Conservation (phyloP, 768 basidiomycete species). For the Tulasnella sp. region DNA sequence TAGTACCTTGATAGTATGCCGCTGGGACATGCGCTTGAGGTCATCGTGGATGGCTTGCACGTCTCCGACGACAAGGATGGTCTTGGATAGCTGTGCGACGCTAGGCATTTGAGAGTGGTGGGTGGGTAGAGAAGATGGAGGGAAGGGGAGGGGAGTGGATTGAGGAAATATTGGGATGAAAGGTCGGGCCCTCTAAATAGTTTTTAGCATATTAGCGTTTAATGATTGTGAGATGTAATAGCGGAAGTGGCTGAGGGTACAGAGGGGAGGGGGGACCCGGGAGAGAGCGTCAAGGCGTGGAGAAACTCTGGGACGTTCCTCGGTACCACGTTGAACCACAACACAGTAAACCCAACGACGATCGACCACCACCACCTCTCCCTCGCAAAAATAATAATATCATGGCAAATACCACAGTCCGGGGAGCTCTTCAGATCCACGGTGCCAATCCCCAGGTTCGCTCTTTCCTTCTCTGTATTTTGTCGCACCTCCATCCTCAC, state of each 20-base stretch:
- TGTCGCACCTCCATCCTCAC: constrained; percentile 24
- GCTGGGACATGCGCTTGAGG: constrained; percentile 11
- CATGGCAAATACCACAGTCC: constrained; percentile 93
- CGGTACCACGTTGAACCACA: not conserved
- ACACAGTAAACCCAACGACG: constrained; percentile 2
- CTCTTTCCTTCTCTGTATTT: not conserved
- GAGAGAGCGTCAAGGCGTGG: not conserved
- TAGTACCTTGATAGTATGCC: constrained; percentile 15
- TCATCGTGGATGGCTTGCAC: constrained; percentile 15
- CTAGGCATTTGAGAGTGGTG: constrained; percentile 10
- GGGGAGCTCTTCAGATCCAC: constrained; percentile 82
- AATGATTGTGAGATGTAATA: constrained; percentile 17
- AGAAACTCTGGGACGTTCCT: constrained; percentile 7
- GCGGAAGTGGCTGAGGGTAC: constrained; percentile 17
- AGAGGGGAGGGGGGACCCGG: not conserved
- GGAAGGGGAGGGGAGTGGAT: not conserved
- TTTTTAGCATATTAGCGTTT: constrained; percentile 10
- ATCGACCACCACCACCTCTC: not conserved
- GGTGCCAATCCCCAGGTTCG: constrained; percentile 92
- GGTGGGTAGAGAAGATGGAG: not conserved
- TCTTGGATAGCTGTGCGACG: constrained; percentile 17
- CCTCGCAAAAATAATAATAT: constrained; percentile 35
- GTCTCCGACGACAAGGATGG: constrained; percentile 19
- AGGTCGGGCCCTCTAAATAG: constrained; percentile 8
- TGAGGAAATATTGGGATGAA: not conserved